These are phyloP conservation scores for Rhynchosporium graminicola DNA, from an alignment of 2,329 filamentous ascomycete genomes.

Conservation along the genomic window DNA sequence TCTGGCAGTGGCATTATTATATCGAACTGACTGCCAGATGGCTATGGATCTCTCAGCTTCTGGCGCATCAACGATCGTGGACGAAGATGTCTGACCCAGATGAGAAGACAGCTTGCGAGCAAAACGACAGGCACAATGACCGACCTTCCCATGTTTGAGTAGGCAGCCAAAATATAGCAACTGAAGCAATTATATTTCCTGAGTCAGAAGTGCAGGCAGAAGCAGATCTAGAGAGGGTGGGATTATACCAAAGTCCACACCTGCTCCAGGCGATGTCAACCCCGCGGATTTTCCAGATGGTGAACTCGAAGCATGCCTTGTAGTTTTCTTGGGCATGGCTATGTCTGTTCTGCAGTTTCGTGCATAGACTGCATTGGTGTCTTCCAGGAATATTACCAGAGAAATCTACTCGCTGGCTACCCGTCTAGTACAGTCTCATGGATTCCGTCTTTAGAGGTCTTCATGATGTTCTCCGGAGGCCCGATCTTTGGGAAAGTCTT, in stretches of 20 bases:
- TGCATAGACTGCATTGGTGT: constrained; percentile 54
- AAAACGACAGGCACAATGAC: constrained; percentile 9
- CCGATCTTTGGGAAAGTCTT: constrained; percentile 64
- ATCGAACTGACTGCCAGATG: not conserved
- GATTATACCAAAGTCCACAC: constrained; percentile 24
- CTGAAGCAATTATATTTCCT: constrained; percentile 63
- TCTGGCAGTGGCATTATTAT: no score
- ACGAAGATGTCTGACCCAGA: constrained; percentile 17
- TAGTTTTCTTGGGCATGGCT: constrained; percentile 52
- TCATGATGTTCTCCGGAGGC: constrained; percentile 55
- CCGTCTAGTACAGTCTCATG: constrained; percentile 59
- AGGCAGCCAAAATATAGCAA: constrained; percentile 40
- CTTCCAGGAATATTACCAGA: constrained; percentile 61
- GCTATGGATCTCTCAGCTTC: not conserved
- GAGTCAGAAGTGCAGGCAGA: constrained; percentile 90
- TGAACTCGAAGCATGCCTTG: constrained; percentile 56
- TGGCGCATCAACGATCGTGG: constrained; percentile 2
- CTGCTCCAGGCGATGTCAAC: constrained; percentile 37
- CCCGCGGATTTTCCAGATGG: constrained; percentile 61
- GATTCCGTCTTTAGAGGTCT: constrained; percentile 59
- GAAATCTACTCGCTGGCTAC: constrained; percentile 48
- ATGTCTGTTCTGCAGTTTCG: constrained; percentile 51
- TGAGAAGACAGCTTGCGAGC: constrained; percentile 16
- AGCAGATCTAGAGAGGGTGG: constrained; percentile 71
- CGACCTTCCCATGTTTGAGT: constrained; percentile 20